phyloP scores from a whole-genome alignment of 164 flowering plant genomes.

The Nelumbo lutea region DNA sequence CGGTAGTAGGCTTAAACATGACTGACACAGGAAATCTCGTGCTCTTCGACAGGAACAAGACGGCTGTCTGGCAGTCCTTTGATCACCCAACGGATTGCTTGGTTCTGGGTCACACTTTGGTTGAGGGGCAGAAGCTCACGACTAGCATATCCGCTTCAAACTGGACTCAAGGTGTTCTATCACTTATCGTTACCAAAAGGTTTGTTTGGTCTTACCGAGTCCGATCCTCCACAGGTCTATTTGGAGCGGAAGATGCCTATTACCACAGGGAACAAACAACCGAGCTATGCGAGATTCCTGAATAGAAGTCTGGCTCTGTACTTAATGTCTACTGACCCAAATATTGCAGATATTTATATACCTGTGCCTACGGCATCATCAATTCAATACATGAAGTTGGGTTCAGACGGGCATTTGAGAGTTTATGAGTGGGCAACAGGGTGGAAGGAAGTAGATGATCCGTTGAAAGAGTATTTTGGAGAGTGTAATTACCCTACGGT shows the following conservation, averaged over 20 bases:
- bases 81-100: no score
- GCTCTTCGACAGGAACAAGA: no score
- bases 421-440: conserved; percentile 20
- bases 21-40: no score
- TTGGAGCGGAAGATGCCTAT: neutral
- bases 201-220: conserved; percentile 5
- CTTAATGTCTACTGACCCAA: no score
- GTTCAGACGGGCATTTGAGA: conserved; percentile 28
- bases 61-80: no score
- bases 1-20: no score
- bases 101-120: no score
- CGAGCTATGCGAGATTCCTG: conserved; percentile 1
- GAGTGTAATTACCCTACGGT: conserved; percentile 22
- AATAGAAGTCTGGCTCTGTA: conserved; percentile 1
- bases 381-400: conserved; percentile 26
- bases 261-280: neutral
- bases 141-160: no score
- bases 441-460: conserved; percentile 16
- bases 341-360: neutral
- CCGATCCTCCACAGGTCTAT: conserved; percentile 12
- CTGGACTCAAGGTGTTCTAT: no score
- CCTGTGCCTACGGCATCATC: conserved; percentile 6
- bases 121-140: no score
- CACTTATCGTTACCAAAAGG: neutral
- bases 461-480: neutral